Evolutionary conservation across 2,329 filamentous ascomycete genomes (phyloP).

Genomic region (Hymenoscyphus albidus): DNA sequence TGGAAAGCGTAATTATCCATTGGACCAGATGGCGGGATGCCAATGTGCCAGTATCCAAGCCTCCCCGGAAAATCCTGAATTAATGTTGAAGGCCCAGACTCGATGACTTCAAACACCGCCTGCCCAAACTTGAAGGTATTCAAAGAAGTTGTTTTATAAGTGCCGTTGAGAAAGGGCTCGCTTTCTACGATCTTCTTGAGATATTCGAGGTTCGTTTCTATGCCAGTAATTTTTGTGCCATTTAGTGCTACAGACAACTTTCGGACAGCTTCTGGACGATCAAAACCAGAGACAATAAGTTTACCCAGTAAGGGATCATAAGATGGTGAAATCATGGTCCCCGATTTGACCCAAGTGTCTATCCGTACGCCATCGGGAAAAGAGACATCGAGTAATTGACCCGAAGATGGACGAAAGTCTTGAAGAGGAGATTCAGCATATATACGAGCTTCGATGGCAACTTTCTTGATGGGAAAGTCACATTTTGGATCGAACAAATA

Average conservation of each 20-base stretch:
- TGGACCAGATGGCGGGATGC: constrained; percentile 41
- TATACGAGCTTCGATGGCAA: constrained; percentile 68
- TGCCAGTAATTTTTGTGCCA: constrained; percentile 50
- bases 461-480: constrained; percentile 48
- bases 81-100: constrained; percentile 37
- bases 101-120: constrained; percentile 37
- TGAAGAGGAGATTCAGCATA: constrained; percentile 66
- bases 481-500: constrained; percentile 37
- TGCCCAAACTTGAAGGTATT: constrained; percentile 30
- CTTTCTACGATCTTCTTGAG: constrained; percentile 4
- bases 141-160: constrained; percentile 38
- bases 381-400: constrained; percentile 36
- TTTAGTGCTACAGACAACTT: constrained; percentile 58
- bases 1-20: constrained; percentile 36
- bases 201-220: constrained; percentile 52
- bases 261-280: constrained; percentile 57
- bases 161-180: constrained; percentile 34
- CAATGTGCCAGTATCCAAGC: constrained; percentile 36
- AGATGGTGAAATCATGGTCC: constrained; percentile 67
- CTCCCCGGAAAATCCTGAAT: constrained; percentile 43
- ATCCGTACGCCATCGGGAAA: constrained; percentile 45
- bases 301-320: constrained; percentile 78
- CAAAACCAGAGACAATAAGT: constrained; percentile 58
- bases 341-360: constrained; percentile 66
- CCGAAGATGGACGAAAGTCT: constrained; percentile 59